phyloP scores from a whole-genome alignment of 805 yeast genomes.

The Zygosaccharomyces bisporus region DNA sequence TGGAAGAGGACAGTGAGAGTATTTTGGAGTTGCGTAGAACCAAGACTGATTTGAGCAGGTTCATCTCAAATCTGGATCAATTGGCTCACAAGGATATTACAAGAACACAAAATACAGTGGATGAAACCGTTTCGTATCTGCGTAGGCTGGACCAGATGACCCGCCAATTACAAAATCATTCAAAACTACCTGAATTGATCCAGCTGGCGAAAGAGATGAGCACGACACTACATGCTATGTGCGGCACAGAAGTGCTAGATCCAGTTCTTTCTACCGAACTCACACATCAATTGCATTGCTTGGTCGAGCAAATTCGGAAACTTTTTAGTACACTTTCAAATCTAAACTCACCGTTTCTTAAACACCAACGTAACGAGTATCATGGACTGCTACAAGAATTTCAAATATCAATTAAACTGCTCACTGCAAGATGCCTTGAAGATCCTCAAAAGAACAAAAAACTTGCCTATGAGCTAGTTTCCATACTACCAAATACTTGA shows the following conservation, averaged over 20 bases:
- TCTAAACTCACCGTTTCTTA: constrained; percentile 28
- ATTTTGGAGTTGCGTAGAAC: constrained; percentile 25
- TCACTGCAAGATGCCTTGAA: constrained; percentile 27
- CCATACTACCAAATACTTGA: constrained; percentile 7
- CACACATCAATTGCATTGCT: constrained; percentile 14
- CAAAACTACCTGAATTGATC: constrained; percentile 18
- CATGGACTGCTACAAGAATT: constrained; percentile 32
- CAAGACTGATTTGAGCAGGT: constrained; percentile 23
- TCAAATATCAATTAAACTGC: constrained; percentile 28
- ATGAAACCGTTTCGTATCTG: constrained; percentile 29
- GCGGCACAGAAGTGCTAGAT: constrained; percentile 26
- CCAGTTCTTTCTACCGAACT: constrained; percentile 20
- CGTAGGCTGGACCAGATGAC: constrained; percentile 26
- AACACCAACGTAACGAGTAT: constrained; percentile 30
- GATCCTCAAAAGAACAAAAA: constrained; percentile 14
- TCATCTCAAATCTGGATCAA: constrained; percentile 21
- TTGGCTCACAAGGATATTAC: constrained; percentile 23
- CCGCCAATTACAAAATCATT: constrained; percentile 19
- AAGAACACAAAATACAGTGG: constrained; percentile 24
- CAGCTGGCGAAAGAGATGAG: constrained; percentile 23
- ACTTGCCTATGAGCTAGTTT: constrained; percentile 15
- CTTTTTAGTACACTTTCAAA: constrained; percentile 16
- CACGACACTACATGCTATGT: constrained; percentile 26
- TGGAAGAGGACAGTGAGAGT: constrained; percentile 22
- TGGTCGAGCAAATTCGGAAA: constrained; percentile 13